Evolutionary conservation across 2,329 filamentous ascomycete species (phyloP), one percentile per base, ranked within the genome.

Genomic region (Fusarium lyarnte): DNA sequence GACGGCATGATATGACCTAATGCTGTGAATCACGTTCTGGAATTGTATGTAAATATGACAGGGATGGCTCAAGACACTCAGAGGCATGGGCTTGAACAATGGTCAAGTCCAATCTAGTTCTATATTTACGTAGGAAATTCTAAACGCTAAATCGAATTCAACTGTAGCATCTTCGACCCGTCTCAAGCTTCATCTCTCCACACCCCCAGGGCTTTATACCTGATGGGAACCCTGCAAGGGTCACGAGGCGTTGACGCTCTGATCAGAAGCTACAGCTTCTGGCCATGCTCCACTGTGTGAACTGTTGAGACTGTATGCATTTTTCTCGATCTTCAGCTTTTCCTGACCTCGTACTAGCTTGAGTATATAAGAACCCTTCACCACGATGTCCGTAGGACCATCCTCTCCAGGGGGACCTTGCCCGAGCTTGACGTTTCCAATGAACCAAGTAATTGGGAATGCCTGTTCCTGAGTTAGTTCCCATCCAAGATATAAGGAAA

Each of bases 381-480:
- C 75, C 14, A 81, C 58, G 19, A 73, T 61, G 23, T 81, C 79
- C 10, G 62, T 74, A n/a, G 70, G 76, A 8, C 75, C 73, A 21
- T 79, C 76, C 12, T 75, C 75, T 3, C 75, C 75, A 4, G 75
- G 77, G 25, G 71, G 67, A 3, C 73, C 76, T 25, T 75, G 70
- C 1, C 74, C 74, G n/a, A 81, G 71, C 47, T 77, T 77, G 33
- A 81, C 76, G 33, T 81, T 81, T 11, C 80, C 80, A 12, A 81
- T 72, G 42, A 78, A 78, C 25, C 74, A 66, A 19, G 78, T 68
- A 23, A 72, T 74, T 25, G 79, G 39, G 46, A 77, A 77, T 13
- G 77, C 73, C 76, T 80, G 17, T n/a, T 45, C 23, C 14, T 12
- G 33, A 19, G 45, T 77, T 51, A 76, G 66, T 21, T 31, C 11